Conservation (phyloP, 305 asterid species). For the Andrographis paniculata region DNA sequence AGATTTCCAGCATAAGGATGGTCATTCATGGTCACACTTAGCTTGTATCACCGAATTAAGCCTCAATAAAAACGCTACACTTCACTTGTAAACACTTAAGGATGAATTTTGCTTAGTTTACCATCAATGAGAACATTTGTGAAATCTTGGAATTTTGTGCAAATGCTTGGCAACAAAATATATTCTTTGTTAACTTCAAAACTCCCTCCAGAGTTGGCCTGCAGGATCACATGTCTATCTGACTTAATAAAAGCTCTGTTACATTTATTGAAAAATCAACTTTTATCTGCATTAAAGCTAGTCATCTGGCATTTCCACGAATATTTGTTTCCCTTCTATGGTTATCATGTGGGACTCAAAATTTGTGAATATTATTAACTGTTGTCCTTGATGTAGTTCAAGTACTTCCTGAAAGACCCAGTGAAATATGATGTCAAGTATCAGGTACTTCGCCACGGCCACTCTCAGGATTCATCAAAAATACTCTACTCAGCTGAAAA, state of each 20-base stretch:
- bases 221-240: no score
- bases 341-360: neutral
- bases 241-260: neutral
- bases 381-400: slow-evolving; percentile 45
- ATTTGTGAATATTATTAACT: neutral
- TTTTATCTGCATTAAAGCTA: neutral
- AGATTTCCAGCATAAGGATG: neutral
- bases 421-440: slow-evolving; percentile 86
- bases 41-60: neutral
- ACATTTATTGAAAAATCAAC: no score
- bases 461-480: neutral
- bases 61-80: no score
- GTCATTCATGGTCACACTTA: neutral
- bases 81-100: neutral
- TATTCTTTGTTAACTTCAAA: no score
- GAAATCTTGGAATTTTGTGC: no score
- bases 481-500: no score
- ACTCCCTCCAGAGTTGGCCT: no score
- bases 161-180: no score
- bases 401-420: slow-evolving; percentile 85
- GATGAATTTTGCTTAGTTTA: neutral
- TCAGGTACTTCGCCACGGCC: slow-evolving; percentile 41
- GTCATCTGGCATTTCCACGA: neutral
- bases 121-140: neutral
- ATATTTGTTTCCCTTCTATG: neutral